Base-by-base conservation (phyloP, 2,329 filamentous ascomycete genomes). In the Calonectria hongkongensis region DNA sequence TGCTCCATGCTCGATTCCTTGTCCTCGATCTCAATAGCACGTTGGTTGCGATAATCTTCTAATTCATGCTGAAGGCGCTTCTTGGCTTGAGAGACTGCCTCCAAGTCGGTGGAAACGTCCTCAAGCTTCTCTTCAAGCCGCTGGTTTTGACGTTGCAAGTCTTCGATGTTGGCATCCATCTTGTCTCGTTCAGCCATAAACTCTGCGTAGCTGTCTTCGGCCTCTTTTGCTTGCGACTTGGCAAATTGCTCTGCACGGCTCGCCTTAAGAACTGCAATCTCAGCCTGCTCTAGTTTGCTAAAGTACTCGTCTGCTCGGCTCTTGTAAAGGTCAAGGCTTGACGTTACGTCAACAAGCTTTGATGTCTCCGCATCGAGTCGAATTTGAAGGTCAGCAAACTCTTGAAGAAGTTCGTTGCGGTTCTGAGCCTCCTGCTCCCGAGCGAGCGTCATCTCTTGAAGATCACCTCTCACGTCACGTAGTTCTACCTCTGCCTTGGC, bases 1-100 rank as follows among this genome's bases (percentile, higher is more conserved):
- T 98, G 96, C 85, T 99, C 97, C 91, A 98, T 94, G 77, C 94
- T 97, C 12, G 93, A 93, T 84, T 98, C 96, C 84, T 97, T 98
- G 85, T 99, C 96, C 84, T 98, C 97, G 69, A 98, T 94, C 80
- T 98, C 97, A 84, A 98, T 98, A 71, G 96, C 96, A 58, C 96
- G 92, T 84, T 98, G 96, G 82, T 93, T 98, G 73, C 97, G 92
- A 87, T 98, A 99, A 84, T 99, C 96, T 84, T 98, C 96, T 3
- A 99, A 93, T 86, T 99, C 96, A 81, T 98, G 96, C 83, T 99
- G 96, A 28, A 98, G 92, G 72, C 96, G 92, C 86, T 96, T 98
- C 89, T 98, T 98, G 25, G 95, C 92, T 85, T 98, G 96, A 21
- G 95, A 88, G 2, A 94, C 95, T 25, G 92, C 92, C 73, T 97